Base-by-base conservation (phyloP, 129 eudicot genomes). In the Silybum marianum region DNA sequence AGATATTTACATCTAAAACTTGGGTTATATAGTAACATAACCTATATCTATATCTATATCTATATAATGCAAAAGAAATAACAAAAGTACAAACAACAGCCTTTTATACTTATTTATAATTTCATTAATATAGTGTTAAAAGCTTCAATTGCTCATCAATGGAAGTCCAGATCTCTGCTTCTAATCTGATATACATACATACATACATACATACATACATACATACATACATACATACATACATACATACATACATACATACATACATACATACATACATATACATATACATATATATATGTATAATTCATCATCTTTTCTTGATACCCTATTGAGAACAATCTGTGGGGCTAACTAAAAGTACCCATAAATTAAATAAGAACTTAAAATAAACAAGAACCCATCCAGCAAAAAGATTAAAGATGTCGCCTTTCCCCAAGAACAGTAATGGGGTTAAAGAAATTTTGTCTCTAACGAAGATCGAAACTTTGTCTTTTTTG, bases 1-100 rank as follows among this genome's bases (percentile, higher is more conserved):
- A 79, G 76, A 88, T 65, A 74, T 83, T 83, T 38, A 77, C 67
- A 42, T 69, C 72, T 30, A 38, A 73, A 73, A 39, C 2, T 24
- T 26, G 72, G 19, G 18, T 12, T 12, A 51, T 5, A 51, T 5
- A 18, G 8, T 4, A 54, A 54, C 63, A 54, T 54, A 16, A 0
- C 18, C n/a, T 54, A 54, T 44, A 11, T 44, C 13, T 10, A 54
- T 44, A 11, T 44, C 13, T 10, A 39, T 39, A 11, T 44, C 13
- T 2, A 44, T 44, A 11, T 11, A 44, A 44, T 44, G 51, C 51
- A 44, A 44, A 44, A 44, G 0, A 44, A 44, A 44, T 9, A 44
- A 10, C 18, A 44, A 13, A 44, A 44, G 54, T 44, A 11, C 54
- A 28, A 28, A 26, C 30, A 42, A 44, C 54, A 2, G 0, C 16